phyloP scores from a whole-genome alignment of 169 alveolate species.

The Plasmodium blacklocki region DNA sequence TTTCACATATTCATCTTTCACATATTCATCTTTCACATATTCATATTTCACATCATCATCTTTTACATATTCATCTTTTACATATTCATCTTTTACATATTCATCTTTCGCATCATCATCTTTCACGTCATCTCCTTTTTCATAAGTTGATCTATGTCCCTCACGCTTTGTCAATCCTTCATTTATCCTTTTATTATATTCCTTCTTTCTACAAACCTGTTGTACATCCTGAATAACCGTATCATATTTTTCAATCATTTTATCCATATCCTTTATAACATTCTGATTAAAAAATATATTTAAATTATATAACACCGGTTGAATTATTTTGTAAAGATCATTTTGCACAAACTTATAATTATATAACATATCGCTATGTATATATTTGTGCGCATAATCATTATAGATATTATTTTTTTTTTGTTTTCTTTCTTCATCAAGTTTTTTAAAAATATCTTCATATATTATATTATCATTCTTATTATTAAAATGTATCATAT shows the following conservation, averaged over 20 bases:
- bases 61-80: not conserved
- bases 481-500: too few relatives aligned
- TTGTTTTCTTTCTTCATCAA: slow-evolving; percentile 32
- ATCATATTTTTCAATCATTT: slow-evolving; percentile 13
- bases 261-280: slow-evolving; percentile 11
- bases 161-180: not conserved
- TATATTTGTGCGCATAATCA: slow-evolving; percentile 27
- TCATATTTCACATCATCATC: not conserved
- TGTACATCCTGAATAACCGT: slow-evolving; percentile 26
- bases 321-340: slow-evolving; percentile 33
- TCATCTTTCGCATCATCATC: not conserved
- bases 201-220: not conserved
- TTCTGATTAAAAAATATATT: slow-evolving; percentile 50
- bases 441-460: slow-evolving; percentile 18
- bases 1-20: not conserved
- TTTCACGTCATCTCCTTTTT: not conserved
- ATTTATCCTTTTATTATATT: not conserved
- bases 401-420: slow-evolving; percentile 28
- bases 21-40: not conserved
- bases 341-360: slow-evolving; percentile 19
- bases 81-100: not conserved
- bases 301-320: slow-evolving; percentile 20
- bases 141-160: not conserved
- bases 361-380: slow-evolving; percentile 28
- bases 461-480: slow-evolving; percentile 4